Evolutionary conservation across 78 protist species (phyloP), one percentile per base, ranked within the genome.

Genomic region (Bigelowiella natans): DNA sequence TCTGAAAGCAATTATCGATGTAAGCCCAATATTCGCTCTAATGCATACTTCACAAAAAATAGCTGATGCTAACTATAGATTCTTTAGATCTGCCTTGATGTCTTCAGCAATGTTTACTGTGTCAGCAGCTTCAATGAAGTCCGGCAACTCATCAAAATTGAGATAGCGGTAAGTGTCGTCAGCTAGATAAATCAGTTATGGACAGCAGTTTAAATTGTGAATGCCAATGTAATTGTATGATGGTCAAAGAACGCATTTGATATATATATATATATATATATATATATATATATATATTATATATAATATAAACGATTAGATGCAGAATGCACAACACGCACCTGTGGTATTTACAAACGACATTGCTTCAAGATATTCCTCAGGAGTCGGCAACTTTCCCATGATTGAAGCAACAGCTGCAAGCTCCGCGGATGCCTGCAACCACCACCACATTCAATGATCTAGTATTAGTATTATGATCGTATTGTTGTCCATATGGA

Each of bases 141-240:
- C 30, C 39, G 34, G 40, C 37, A 89, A n/a, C 90, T 83, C 28
- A 91, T 92, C 40, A 88, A 92, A 92, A 92, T 92, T 92, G 85
- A 92, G 84, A 90, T 92, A 92, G 89, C 92, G 92, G 92, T 92
- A 92, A 2, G 91, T 90, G 86, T 92, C 93, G 29, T 28, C 85
- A 1, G 92, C 88, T 51, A 18, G 18, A 18, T 51, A n/a, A n/a
- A n/a, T n/a, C n/a, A n/a, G n/a, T n/a, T n/a, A n/a, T n/a, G n/a
- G n/a, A n/a, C n/a, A 51, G 7, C 18, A 18, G 18, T 51, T 51
- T 51, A 51, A 7, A 51, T 7, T 18, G 18, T 51, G 73, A 18
- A 51, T 51, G 73, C 18, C 73, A 51, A 18, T 26, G 73, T 51
- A n/a, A n/a, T n/a, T n/a, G n/a, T n/a, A n/a, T n/a, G n/a, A n/a